Conservation (phyloP, 2,329 filamentous ascomycete genomes). For the Thelonectria rubi region DNA sequence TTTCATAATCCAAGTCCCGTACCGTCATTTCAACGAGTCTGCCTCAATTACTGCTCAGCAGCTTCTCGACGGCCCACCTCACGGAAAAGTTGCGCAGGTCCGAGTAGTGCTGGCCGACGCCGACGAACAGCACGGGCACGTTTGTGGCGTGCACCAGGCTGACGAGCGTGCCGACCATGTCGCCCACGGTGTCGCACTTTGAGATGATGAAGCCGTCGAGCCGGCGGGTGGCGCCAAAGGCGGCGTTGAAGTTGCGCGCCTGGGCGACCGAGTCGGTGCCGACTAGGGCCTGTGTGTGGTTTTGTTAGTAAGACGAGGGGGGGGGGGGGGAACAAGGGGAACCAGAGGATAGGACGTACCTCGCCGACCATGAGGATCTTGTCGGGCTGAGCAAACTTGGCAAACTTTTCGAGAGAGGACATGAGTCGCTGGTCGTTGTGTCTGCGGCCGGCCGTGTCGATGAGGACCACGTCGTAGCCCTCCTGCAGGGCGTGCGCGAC, state of each 20-base stretch:
- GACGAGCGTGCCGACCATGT: conserved; percentile 95
- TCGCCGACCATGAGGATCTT: conserved; percentile 96
- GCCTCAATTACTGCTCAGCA: conserved; percentile 62
- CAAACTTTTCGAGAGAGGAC: conserved; percentile 97
- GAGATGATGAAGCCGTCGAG: conserved; percentile 98
- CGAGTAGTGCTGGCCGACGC: conserved; percentile 74
- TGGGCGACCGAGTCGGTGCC: conserved; percentile 96
- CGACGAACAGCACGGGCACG: conserved; percentile 94
- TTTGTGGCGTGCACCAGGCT: conserved; percentile 98
- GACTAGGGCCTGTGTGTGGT: conserved; percentile 74
- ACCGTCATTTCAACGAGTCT: no score
- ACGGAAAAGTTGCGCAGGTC: conserved; percentile 75
- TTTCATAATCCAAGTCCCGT: neutral
- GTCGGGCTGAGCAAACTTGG: conserved; percentile 93
- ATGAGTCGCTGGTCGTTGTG: conserved; percentile 97
- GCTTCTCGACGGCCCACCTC: conserved; percentile 74
- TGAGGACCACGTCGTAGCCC: conserved; percentile 90
- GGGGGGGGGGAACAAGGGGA: neutral
- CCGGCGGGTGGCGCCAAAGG: conserved; percentile 81
- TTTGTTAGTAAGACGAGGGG: conserved; percentile 13
- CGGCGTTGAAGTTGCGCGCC: conserved; percentile 93
- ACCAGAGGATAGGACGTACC: no score
- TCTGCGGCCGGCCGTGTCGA: conserved; percentile 92
- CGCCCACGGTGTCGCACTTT: conserved; percentile 99
- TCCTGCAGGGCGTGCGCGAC: conserved; percentile 80